Conservation (phyloP, 1,284 basidiomycete genomes). For the Pterulicium gracile region DNA sequence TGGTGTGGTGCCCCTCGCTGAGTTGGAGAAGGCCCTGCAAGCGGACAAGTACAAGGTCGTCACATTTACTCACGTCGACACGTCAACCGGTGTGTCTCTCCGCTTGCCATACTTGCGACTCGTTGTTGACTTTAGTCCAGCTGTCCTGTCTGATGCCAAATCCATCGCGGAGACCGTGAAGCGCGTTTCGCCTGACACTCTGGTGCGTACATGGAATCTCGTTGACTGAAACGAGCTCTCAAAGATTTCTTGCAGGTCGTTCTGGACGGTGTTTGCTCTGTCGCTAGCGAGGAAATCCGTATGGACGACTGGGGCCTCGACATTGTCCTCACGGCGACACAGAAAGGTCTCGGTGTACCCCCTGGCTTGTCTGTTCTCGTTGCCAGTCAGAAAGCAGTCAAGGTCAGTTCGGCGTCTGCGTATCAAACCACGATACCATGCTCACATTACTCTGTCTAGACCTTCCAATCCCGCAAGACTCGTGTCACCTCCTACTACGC, state of each 20-base stretch:
- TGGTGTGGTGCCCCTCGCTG: slow-evolving; percentile 50
- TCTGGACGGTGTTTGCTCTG: slow-evolving; percentile 91
- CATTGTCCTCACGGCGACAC: slow-evolving; percentile 81
- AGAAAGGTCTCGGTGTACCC: slow-evolving; percentile 94
- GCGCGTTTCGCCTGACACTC: slow-evolving; percentile 75
- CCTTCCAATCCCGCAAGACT: slow-evolving; percentile 58
- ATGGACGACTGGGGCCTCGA: slow-evolving; percentile 95
- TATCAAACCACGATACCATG: slow-evolving; percentile 3
- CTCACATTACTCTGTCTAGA: slow-evolving; percentile 23
- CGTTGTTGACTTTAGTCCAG: slow-evolving; percentile 19
- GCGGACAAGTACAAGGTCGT: slow-evolving; percentile 84
- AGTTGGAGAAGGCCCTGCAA: slow-evolving; percentile 67
- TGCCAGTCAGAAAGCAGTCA: slow-evolving; percentile 74
- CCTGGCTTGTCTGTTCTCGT: slow-evolving; percentile 86
- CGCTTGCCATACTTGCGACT: slow-evolving; percentile 2
- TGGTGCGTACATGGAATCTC: slow-evolving; percentile 40
- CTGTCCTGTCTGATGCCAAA: slow-evolving; percentile 81
- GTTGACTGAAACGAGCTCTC: slow-evolving; percentile 4
- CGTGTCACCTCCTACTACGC: slow-evolving; percentile 81
- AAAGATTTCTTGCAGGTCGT: slow-evolving; percentile 31
- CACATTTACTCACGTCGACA: slow-evolving; percentile 94
- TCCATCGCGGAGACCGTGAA: slow-evolving; percentile 69
- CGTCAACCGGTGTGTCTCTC: slow-evolving; percentile 59
- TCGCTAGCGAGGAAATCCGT: slow-evolving; percentile 91
- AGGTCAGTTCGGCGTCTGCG: too few species aligned